These are phyloP conservation scores for Cryphonectria naterciae DNA, from an alignment of 2,329 filamentous ascomycete species.

Conservation along the genomic window DNA sequence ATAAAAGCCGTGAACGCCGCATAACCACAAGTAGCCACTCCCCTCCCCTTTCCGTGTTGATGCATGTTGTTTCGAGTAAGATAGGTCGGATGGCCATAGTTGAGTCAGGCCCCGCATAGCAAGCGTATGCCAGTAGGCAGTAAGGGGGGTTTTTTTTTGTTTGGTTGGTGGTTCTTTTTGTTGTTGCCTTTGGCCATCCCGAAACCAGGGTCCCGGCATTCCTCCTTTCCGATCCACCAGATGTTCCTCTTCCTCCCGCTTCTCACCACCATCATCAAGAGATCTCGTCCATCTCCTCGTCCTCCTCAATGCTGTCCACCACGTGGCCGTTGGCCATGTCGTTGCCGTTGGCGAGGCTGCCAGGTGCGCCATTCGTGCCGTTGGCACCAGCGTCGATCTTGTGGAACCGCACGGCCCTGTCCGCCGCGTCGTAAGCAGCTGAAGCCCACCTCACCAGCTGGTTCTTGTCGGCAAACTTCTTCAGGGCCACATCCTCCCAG, in stretches of 20 bases:
- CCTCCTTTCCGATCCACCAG: neutral
- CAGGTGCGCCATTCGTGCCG: constrained; percentile 24
- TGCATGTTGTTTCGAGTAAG: constrained; percentile 9
- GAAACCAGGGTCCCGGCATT: neutral
- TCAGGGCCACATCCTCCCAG: constrained; percentile 70
- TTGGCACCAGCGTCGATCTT: constrained; percentile 14
- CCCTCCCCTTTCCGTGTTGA: constrained; percentile 7
- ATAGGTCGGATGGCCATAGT: constrained; percentile 4
- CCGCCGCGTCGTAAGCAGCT: constrained; percentile 44
- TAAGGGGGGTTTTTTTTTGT: too few relatives aligned
- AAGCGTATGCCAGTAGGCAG: neutral
- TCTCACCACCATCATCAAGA: neutral
- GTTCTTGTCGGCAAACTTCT: constrained; percentile 67
- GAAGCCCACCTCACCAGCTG: constrained; percentile 71
- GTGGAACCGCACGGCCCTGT: constrained; percentile 28
- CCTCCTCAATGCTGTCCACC: constrained; percentile 17
- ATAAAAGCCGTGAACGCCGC: constrained; percentile 20
- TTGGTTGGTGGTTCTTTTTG: neutral
- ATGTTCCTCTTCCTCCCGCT: neutral
- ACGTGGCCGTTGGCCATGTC: constrained; percentile 22
- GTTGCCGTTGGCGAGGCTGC: constrained; percentile 17
- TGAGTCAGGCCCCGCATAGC: neutral
- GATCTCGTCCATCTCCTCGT: constrained; percentile 24
- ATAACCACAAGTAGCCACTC: neutral
- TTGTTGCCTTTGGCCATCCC: neutral